Evolutionary conservation across 2,329 filamentous ascomycete species (phyloP).

Genomic region (Talaromyces rugulosus): DNA sequence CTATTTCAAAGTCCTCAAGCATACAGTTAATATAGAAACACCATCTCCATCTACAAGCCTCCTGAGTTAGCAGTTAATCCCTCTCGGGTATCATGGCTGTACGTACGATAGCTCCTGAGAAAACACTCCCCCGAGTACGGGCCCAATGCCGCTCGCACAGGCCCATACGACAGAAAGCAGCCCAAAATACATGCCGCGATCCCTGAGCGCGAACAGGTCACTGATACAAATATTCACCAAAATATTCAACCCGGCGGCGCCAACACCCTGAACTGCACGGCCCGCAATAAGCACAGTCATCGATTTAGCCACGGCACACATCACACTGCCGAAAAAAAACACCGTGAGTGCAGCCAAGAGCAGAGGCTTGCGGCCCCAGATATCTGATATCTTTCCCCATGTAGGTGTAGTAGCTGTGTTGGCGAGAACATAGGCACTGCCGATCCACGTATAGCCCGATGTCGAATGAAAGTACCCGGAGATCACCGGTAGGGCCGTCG

Average conservation of each 20-base stretch:
- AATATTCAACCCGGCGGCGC: conserved; percentile 46
- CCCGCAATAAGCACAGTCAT: conserved; percentile 48
- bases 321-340: conserved; percentile 51
- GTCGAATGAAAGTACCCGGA: conserved; percentile 48
- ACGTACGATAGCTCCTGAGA: conserved; percentile 10
- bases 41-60: conserved; percentile 46
- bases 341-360: conserved; percentile 45
- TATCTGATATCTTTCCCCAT: conserved; percentile 44
- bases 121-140: conserved; percentile 34
- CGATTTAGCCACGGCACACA: conserved; percentile 45
- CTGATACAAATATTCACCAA: conserved; percentile 48
- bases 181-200: conserved; percentile 44
- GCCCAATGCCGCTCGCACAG: conserved; percentile 45
- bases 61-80: not conserved
- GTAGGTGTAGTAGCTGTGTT: conserved; percentile 36
- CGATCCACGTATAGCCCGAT: conserved; percentile 51
- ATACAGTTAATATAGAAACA: conserved; percentile 52
- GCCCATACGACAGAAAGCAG: conserved; percentile 46
- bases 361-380: conserved; percentile 55
- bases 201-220: conserved; percentile 46
- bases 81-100: not conserved
- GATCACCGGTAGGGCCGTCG: conserved; percentile 55
- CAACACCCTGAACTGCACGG: conserved; percentile 48
- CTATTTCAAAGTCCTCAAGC: conserved; percentile 7
- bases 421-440: conserved; percentile 48